Evolutionary conservation across 2,329 filamentous ascomycete species (phyloP).

Genomic region (Fusarium lyarnte): DNA sequence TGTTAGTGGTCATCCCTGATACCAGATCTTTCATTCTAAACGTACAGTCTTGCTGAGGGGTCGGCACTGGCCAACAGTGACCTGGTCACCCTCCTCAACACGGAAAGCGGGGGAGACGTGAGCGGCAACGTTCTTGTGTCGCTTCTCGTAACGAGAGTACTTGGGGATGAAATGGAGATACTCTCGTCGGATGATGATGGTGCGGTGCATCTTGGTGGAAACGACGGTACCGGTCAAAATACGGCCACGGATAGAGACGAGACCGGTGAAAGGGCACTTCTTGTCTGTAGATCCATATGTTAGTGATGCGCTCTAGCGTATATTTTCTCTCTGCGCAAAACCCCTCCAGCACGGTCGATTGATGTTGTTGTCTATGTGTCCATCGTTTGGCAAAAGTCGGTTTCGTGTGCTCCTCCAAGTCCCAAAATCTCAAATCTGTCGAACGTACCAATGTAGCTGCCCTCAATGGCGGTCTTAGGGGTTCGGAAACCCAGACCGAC

Average conservation of each 20-base stretch:
- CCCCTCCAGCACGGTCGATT: background rate
- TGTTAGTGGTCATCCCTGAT: constrained; percentile 37
- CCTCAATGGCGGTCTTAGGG: constrained; percentile 98
- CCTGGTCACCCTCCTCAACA: constrained; percentile 99
- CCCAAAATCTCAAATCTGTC: constrained; percentile 29
- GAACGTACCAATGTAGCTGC: constrained; percentile 96
- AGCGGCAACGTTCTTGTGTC: constrained; percentile 99
- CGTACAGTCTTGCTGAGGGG: constrained; percentile 99
- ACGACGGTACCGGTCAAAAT: constrained; percentile 99
- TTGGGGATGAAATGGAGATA: constrained; percentile 99
- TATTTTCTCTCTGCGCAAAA: background rate
- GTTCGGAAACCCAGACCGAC: constrained; percentile 99
- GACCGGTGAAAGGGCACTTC: constrained; percentile 99
- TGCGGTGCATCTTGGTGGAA: constrained; percentile 99
- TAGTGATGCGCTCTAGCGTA: constrained; percentile 30
- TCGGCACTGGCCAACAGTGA: constrained; percentile 99
- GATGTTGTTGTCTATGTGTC: background rate
- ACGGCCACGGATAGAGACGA: constrained; percentile 99
- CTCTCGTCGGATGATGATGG: constrained; percentile 98
- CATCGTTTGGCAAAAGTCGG: background rate
- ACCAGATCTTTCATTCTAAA: constrained; percentile 45
- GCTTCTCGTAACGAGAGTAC: constrained; percentile 99
- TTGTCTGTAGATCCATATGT: constrained; percentile 75
- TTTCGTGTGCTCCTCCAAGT: constrained; percentile 3
- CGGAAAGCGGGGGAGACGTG: constrained; percentile 99